Percentiles rank a stretch among this genome's conserved stretches.
These are phyloP conservation scores for Lactarius hengduanensis DNA, from an alignment of 768 basidiomycete genomes.

Conservation along the genomic window DNA sequence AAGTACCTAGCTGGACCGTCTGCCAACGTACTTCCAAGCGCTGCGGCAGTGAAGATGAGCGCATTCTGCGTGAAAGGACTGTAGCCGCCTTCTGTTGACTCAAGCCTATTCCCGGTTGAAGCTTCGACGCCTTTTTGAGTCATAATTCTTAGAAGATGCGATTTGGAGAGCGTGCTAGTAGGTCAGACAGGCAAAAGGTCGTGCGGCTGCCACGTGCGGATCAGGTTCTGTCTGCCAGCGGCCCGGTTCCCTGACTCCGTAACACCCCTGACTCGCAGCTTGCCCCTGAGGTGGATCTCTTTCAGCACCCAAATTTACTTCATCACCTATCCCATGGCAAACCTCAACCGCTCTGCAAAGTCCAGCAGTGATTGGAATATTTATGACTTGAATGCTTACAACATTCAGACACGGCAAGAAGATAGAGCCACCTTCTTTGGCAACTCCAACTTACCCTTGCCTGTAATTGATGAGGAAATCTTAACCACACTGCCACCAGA, in stretches of 20 bases:
- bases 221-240: background rate
- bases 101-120: background rate
- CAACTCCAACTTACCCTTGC: background rate
- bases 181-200: background rate
- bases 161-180: background rate
- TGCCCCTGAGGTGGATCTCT: no score
- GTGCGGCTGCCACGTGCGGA: background rate
- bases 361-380: constrained; percentile 5
- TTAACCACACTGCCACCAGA: background rate
- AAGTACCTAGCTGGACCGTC: background rate
- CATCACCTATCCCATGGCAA: constrained; percentile 3
- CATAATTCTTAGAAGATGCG: background rate
- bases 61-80: constrained; percentile 16
- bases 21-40: constrained; percentile 18
- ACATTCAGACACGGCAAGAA: background rate
- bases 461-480: background rate
- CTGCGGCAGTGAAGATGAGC: constrained; percentile 19
- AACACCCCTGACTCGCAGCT: no score
- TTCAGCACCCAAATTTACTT: no score
- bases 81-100: background rate
- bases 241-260: background rate
- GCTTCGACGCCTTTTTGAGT: background rate
- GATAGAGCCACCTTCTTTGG: background rate
- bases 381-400: constrained; percentile 6
- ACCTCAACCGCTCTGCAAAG: background rate